Percentiles rank a stretch among this genome's conserved stretches.
Evolutionary conservation across 2,329 filamentous ascomycete genomes (phyloP).

Genomic region (Diplodia seriata): DNA sequence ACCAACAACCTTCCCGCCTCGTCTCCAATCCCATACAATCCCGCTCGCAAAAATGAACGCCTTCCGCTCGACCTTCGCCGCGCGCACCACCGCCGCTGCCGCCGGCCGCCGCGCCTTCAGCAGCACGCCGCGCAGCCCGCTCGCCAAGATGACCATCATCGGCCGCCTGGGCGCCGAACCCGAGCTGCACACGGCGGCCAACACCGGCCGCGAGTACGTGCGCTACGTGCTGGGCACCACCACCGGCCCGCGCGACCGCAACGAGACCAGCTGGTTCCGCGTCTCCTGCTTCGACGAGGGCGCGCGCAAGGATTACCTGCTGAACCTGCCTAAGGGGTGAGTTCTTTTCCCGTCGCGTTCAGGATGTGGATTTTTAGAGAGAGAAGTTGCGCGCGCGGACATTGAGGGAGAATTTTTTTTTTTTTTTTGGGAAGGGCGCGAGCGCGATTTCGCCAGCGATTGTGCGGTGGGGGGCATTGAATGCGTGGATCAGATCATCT

Average conservation of each 20-base stretch:
- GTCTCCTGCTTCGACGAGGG: conserved; percentile 77
- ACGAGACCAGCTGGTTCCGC: conserved; percentile 84
- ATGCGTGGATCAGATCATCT: too few species aligned
- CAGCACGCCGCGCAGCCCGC: conserved; percentile 65
- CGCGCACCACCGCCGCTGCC: conserved; percentile 35
- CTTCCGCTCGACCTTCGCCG: conserved; percentile 49
- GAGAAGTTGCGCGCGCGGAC: neutral
- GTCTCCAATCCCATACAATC: neutral
- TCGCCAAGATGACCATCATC: conserved; percentile 85
- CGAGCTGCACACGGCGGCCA: conserved; percentile 70
- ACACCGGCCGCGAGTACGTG: conserved; percentile 75
- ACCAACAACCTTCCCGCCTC: neutral
- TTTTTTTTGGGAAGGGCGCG: too few species aligned
- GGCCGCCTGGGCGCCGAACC: conserved; percentile 83
- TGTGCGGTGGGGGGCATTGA: too few species aligned
- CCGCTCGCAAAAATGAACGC: conserved; percentile 18
- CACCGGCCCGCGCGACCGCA: conserved; percentile 71
- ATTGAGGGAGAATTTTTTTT: neutral
- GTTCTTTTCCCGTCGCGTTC: conserved; percentile 42
- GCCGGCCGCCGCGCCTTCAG: conserved; percentile 72
- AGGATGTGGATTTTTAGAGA: too few species aligned
- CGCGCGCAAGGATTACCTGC: conserved; percentile 72
- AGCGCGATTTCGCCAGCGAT: too few species aligned
- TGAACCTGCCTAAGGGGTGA: conserved; percentile 83
- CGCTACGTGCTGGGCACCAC: conserved; percentile 78